Evolutionary conservation across 495 filamentous ascomycete genomes (phyloP).

Genomic region (Aspergillus haitiensis): DNA sequence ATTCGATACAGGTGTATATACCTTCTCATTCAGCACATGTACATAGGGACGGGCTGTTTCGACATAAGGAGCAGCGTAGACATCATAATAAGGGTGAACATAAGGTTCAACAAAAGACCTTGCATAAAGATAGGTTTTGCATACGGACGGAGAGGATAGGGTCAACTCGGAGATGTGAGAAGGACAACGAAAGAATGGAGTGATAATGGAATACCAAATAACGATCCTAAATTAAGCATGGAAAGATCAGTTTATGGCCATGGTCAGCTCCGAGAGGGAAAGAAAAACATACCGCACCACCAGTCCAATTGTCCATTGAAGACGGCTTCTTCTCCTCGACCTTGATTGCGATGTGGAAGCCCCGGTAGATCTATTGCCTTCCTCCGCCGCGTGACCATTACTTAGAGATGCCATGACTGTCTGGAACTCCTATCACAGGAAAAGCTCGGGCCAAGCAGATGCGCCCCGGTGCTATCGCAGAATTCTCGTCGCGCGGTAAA

Average conservation of each 20-base stretch:
- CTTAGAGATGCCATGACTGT: constrained; percentile 28
- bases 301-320: constrained; percentile 55
- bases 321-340: constrained; percentile 34
- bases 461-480: constrained; percentile 10
- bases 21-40: constrained; percentile 58
- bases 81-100: constrained; percentile 80
- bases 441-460: constrained; percentile 10
- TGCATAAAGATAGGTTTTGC: constrained; percentile 76
- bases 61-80: constrained; percentile 80
- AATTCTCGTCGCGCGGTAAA: constrained; percentile 10
- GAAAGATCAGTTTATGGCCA: constrained; percentile 1
- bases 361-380: constrained; percentile 20
- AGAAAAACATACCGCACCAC: constrained; percentile 57
- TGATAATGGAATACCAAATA: constrained; percentile 83
- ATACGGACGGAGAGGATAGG: constrained; percentile 72
- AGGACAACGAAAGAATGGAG: constrained; percentile 80
- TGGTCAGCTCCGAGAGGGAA: constrained; percentile 4
- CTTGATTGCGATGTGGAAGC: constrained; percentile 18
- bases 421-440: constrained; percentile 5
- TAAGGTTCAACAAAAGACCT: constrained; percentile 71
- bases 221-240: constrained; percentile 56
- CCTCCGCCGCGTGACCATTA: constrained; percentile 34
- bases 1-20: constrained; percentile 64
- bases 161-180: constrained; percentile 62
- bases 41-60: constrained; percentile 76